A percentile compares a stretch with the other conserved stretches of the same genome.
Evolutionary conservation across 2,329 filamentous ascomycete genomes (phyloP).

Genomic region (Talaromyces islandicus): DNA sequence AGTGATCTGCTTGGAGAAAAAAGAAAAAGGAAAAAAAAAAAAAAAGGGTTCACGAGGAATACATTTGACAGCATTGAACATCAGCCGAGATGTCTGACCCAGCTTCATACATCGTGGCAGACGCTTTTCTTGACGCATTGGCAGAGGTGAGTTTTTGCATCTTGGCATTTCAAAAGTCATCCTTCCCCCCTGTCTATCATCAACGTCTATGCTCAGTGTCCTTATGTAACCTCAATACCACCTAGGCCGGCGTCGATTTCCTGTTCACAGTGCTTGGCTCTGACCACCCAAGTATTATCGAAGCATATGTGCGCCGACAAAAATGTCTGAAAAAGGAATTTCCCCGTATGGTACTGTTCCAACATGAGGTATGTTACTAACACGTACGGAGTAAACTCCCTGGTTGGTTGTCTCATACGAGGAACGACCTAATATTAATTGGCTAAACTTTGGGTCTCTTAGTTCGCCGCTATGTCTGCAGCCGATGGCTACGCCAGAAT

Average conservation of each 20-base stretch:
- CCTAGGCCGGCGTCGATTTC: slow-evolving; percentile 13
- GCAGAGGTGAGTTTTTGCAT: slow-evolving; percentile 11
- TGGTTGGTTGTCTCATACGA: neutral
- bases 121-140: slow-evolving; percentile 14
- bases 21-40: no score
- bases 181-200: neutral
- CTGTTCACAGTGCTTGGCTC: slow-evolving; percentile 15
- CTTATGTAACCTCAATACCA: slow-evolving; percentile 5
- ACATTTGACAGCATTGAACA: neutral
- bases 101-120: slow-evolving; percentile 11
- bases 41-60: neutral
- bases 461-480: slow-evolving; percentile 16
- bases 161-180: neutral
- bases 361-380: slow-evolving; percentile 12
- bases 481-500: slow-evolving; percentile 14
- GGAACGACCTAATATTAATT: neutral
- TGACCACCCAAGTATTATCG: slow-evolving; percentile 15
- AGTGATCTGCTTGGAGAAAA: neutral
- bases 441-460: neutral
- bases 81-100: slow-evolving; percentile 2
- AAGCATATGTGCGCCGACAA: slow-evolving; percentile 14
- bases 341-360: slow-evolving; percentile 14
- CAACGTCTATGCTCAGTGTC: neutral
- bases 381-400: neutral
- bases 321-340: slow-evolving; percentile 11